Percentiles rank a stretch among this genome's conserved stretches.
Evolutionary conservation across 768 basidiomycete species (phyloP).

Genomic region (Lactarius evosmus): DNA sequence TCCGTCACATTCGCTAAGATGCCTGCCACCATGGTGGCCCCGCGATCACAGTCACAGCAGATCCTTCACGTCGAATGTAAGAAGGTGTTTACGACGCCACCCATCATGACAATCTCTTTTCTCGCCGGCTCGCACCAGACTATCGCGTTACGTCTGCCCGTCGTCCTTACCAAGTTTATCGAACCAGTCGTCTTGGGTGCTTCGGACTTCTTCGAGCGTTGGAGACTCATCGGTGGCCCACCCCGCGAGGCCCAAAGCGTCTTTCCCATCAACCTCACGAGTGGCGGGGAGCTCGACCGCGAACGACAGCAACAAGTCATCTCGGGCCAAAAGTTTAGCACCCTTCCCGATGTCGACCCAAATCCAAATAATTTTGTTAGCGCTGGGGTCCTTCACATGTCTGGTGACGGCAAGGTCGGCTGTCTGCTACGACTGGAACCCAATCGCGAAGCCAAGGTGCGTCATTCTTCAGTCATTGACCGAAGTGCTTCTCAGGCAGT

Average conservation of each 20-base stretch:
- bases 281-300: conserved; percentile 69
- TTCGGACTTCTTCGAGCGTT: conserved; percentile 93
- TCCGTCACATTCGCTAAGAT: conserved; percentile 87
- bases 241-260: conserved; percentile 89
- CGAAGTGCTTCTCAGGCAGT: not conserved
- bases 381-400: conserved; percentile 95
- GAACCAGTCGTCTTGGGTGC: conserved; percentile 85
- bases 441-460: conserved; percentile 91
- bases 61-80: conserved; percentile 95
- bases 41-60: conserved; percentile 89
- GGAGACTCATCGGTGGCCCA: conserved; percentile 95
- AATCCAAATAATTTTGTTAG: conserved; percentile 92
- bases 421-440: conserved; percentile 92
- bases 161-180: conserved; percentile 88
- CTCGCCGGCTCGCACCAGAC: conserved; percentile 90
- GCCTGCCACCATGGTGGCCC: conserved; percentile 74
- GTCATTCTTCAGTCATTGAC: conserved; percentile 27
- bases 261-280: conserved; percentile 73
- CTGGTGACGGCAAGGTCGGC: conserved; percentile 90
- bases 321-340: conserved; percentile 68
- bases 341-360: conserved; percentile 85
- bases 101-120: conserved; percentile 84
- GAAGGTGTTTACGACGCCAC: conserved; percentile 70
- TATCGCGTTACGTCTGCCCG: conserved; percentile 77
- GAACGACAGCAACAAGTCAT: conserved; percentile 72